Percentiles rank a stretch among this genome's conserved stretches.
phyloP scores from a whole-genome alignment of 2,329 filamentous ascomycete species.

The Nigrograna mackinnonii region DNA sequence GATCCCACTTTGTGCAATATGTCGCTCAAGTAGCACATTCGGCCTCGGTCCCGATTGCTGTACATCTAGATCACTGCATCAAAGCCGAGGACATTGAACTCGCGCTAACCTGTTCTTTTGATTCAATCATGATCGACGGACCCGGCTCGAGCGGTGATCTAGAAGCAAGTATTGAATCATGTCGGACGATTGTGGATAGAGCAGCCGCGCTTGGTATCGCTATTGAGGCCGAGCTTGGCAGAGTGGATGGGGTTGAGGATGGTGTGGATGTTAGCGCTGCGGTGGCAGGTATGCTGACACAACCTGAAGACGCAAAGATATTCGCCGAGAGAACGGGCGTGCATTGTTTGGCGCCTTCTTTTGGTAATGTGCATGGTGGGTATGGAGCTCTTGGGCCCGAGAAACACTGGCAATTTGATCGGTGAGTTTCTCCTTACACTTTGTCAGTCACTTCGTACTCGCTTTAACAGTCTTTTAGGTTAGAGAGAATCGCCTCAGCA shows the following conservation, averaged over 20 bases:
- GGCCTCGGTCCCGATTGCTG: conserved; percentile 41
- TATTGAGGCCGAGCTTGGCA: conserved; percentile 68
- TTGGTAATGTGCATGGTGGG: conserved; percentile 58
- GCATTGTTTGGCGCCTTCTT: conserved; percentile 71
- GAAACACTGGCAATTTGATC: conserved; percentile 34
- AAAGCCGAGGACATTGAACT: conserved; percentile 39
- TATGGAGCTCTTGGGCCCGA: conserved; percentile 10
- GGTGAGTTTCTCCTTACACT: too few relatives aligned
- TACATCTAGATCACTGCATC: conserved; percentile 48
- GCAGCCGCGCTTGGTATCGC: conserved; percentile 65
- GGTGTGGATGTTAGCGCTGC: conserved; percentile 62
- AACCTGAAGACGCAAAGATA: conserved; percentile 65
- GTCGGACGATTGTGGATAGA: conserved; percentile 60
- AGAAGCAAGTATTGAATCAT: conserved; percentile 65
- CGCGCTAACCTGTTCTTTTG: conserved; percentile 53
- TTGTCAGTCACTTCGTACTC: too few relatives aligned
- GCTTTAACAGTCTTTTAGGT: too few relatives aligned
- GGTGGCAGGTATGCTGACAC: conserved; percentile 68
- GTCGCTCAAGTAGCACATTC: conserved; percentile 39
- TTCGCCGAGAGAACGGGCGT: conserved; percentile 68
- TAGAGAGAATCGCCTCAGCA: too few relatives aligned
- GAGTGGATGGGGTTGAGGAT: conserved; percentile 72
- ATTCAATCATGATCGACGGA: conserved; percentile 72
- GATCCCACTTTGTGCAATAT: conserved; percentile 33
- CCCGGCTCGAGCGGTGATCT: conserved; percentile 67